Base-by-base conservation (phyloP, 2,329 filamentous ascomycete species). In the Hysterium pulicare region DNA sequence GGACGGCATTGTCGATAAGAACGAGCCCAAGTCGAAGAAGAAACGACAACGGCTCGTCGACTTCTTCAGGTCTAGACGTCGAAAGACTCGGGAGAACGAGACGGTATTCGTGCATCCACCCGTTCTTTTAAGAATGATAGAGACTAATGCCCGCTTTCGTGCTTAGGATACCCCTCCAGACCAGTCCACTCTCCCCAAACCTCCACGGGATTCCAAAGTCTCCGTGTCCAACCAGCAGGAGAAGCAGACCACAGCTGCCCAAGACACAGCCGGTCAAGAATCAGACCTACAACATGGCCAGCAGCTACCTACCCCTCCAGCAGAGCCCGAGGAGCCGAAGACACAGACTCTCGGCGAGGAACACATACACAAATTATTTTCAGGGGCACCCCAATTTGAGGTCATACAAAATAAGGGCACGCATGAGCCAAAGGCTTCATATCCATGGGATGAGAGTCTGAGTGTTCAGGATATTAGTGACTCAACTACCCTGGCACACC, bases 351-450 rank as follows among this genome's bases (percentile, higher is more conserved):
- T 66, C 19, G 55, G 45, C 53, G 74, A 79, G 34, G 69, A 72
- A 31, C 81, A 86, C 51, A 69, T 87, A 39, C 80, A 83, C 66
- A 80, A 81, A 63, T 75, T 87, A 55, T 88, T 87, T 71, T 85
- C 83, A 20, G 84, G 84, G n/a, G 84, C 84, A 33, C 84, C 84
- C 49, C 83, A 86, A 60, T 87, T 84, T 69, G 82, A 81, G 61
- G 76, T 79, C 51, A 75, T 78, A 40, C 76, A 74, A 44, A 76
- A 81, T 53, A 77, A 78, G 73, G 59, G 76, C 74, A 45, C 79
- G 75, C 78, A 78, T 17, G 76, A 81, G 53, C 82, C 83, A 17
- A 79, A 73, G 37, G 81, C 83, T 21, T 78, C 80, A 28, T 87
- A 82, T 58, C 83, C 83, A 1, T 86, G 82, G 76, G 80, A 87